These are phyloP conservation scores for Aspergillus candidus DNA, from an alignment of 2,329 filamentous ascomycete genomes.

Conservation along the genomic window DNA sequence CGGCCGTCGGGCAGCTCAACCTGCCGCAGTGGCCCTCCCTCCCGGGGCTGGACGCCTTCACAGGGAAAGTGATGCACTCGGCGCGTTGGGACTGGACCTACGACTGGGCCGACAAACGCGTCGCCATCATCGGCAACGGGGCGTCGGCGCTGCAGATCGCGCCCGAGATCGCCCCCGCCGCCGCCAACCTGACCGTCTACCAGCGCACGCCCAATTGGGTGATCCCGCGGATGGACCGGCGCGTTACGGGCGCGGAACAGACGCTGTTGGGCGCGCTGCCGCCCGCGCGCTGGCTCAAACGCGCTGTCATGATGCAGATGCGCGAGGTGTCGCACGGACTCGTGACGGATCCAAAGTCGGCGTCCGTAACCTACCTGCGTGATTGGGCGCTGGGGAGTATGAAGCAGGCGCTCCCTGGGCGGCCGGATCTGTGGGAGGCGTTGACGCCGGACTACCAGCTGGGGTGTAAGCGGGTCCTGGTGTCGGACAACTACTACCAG, in stretches of 20 bases:
- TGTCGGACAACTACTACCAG: slow-evolving; percentile 52
- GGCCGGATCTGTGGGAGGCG: slow-evolving; percentile 48
- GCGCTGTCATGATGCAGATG: slow-evolving; percentile 50
- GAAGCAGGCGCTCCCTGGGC: slow-evolving; percentile 43
- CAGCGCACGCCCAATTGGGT: slow-evolving; percentile 57
- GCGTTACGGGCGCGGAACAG: slow-evolving; percentile 40
- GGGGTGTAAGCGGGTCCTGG: slow-evolving; percentile 52
- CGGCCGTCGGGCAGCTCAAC: slow-evolving; percentile 55
- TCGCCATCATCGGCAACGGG: slow-evolving; percentile 56
- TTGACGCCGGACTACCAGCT: slow-evolving; percentile 50
- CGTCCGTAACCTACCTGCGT: slow-evolving; percentile 38
- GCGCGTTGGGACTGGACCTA: slow-evolving; percentile 58
- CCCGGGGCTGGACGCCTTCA: slow-evolving; percentile 43
- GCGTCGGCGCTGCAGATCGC: slow-evolving; percentile 56
- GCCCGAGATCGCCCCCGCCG: slow-evolving; percentile 50
- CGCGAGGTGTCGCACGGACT: slow-evolving; percentile 47
- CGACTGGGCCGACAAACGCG: slow-evolving; percentile 48
- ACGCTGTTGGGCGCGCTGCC: slow-evolving; percentile 47
- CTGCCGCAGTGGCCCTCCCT: slow-evolving; percentile 47
- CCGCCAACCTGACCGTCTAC: slow-evolving; percentile 48
- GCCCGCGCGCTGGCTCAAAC: slow-evolving; percentile 45
- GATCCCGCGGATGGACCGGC: slow-evolving; percentile 47
- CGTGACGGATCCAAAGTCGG: slow-evolving; percentile 35
- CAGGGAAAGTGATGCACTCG: slow-evolving; percentile 52
- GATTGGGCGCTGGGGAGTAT: slow-evolving; percentile 34